A percentile compares a stretch with the other conserved stretches of the same genome.
Conservation (phyloP, 768 basidiomycete species). For the Russula abietina region DNA sequence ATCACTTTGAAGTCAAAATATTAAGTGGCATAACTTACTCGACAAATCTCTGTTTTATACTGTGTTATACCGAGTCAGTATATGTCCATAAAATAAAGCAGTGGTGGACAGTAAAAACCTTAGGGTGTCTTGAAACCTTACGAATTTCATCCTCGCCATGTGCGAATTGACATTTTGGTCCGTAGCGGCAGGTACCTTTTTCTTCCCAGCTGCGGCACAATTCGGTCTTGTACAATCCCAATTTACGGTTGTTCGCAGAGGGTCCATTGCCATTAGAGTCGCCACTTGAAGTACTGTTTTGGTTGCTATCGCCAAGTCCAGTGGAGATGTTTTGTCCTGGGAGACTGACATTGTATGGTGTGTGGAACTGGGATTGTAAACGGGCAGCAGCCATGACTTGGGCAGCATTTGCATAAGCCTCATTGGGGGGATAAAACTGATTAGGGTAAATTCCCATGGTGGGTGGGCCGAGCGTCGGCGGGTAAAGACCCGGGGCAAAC, state of each 20-base stretch:
- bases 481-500: conserved; percentile 54
- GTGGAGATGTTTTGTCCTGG: conserved; percentile 17
- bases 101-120: conserved; percentile 43
- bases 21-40: conserved; percentile 44
- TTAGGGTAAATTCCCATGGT: conserved; percentile 58
- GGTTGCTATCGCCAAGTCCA: conserved; percentile 13
- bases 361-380: conserved; percentile 48
- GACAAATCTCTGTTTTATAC: conserved; percentile 94
- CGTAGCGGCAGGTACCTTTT: conserved; percentile 81
- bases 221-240: conserved; percentile 88
- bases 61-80: conserved; percentile 29
- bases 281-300: conserved; percentile 29
- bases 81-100: background rate
- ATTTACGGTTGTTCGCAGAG: conserved; percentile 86
- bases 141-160: conserved; percentile 88
- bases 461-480: conserved; percentile 38
- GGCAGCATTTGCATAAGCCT: conserved; percentile 47
- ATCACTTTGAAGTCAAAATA: conserved; percentile 5
- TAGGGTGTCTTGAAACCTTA: conserved; percentile 80
- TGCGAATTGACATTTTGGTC: conserved; percentile 87
- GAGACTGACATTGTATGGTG: conserved; percentile 43
- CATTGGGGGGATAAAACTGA: conserved; percentile 62
- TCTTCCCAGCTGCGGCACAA: conserved; percentile 90
- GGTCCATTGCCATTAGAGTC: conserved; percentile 52
- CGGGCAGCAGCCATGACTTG: conserved; percentile 52